Conservation (phyloP, 192 early-diverging fungal genomes). For the Allomyces macrogynus region DNA sequence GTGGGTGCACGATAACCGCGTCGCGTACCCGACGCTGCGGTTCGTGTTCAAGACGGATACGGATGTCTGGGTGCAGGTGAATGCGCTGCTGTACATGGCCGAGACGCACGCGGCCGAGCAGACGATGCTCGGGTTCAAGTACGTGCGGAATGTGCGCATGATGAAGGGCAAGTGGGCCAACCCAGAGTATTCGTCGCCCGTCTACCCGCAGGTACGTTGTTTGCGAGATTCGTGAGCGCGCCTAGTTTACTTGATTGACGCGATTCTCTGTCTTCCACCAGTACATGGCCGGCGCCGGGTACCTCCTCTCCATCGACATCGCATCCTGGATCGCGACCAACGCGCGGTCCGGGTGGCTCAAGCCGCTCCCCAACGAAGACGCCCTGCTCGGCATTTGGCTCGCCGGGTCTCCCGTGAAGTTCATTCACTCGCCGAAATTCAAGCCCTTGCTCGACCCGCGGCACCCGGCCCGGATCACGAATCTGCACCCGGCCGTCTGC, state of each 20-base stretch:
- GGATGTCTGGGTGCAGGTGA: background rate
- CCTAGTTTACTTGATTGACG: no score
- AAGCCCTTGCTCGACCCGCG: background rate
- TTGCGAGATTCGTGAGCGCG: no score
- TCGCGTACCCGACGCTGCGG: background rate
- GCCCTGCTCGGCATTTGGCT: background rate
- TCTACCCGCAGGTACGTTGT: background rate
- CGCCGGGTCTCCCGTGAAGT: background rate
- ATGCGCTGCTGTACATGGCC: background rate
- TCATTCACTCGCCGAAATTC: background rate
- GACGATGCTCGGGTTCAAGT: background rate
- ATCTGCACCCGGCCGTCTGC: background rate
- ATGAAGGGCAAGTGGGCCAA: background rate
- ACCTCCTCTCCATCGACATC: background rate
- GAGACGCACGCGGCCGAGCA: background rate
- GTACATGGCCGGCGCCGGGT: background rate
- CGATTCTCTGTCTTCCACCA: background rate
- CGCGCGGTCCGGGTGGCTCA: background rate
- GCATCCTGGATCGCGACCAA: background rate
- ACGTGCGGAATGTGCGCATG: background rate
- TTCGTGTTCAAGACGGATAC: background rate
- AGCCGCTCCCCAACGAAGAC: background rate
- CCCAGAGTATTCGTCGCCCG: background rate
- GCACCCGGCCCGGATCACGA: background rate
- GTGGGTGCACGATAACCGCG: conserved; percentile 1